Percentiles rank a stretch among this genome's conserved stretches.
Conservation (phyloP, 2,329 filamentous ascomycete genomes). For the Tetracladium maxilliforme region DNA sequence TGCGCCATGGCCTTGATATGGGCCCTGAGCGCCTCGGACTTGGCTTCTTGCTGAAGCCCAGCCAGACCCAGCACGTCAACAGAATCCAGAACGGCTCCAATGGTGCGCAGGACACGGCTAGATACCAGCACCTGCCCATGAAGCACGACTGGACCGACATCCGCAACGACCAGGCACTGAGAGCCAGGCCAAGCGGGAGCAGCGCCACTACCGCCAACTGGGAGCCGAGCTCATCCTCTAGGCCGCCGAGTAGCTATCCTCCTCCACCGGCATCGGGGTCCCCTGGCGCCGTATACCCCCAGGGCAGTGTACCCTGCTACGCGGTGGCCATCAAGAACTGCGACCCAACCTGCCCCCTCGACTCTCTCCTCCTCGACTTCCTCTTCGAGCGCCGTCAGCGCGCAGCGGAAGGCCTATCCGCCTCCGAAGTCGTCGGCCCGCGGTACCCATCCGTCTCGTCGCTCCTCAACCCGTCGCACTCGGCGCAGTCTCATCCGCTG, state of each 20-base stretch:
- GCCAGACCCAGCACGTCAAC: conserved; percentile 37
- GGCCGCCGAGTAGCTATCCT: too few species aligned
- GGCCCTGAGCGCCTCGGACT: conserved; percentile 55
- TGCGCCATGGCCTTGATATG: conserved; percentile 41
- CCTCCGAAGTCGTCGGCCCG: conserved; percentile 56
- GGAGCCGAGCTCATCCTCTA: too few species aligned
- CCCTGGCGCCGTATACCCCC: too few species aligned
- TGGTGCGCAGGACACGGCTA: conserved; percentile 27
- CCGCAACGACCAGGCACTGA: conserved; percentile 1
- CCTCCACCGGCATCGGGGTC: too few species aligned
- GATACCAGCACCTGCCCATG: conserved; percentile 30
- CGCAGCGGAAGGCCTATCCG: conserved; percentile 47
- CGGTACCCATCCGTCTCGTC: conserved; percentile 68
- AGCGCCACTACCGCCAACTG: too few species aligned
- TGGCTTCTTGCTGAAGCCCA: conserved; percentile 60
- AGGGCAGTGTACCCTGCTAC: too few species aligned
- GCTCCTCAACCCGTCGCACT: conserved; percentile 55
- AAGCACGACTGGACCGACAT: conserved; percentile 31
- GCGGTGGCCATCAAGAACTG: conserved; percentile 37
- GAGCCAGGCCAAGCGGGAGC: conserved; percentile 1
- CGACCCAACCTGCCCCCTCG: conserved; percentile 59
- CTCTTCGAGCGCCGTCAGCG: conserved; percentile 53
- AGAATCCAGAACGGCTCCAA: conserved; percentile 34
- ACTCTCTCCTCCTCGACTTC: conserved; percentile 69
- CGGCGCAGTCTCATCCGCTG: conserved; percentile 54